phyloP scores from a whole-genome alignment of 2,329 filamentous ascomycete species.

The Boeremia exigua region DNA sequence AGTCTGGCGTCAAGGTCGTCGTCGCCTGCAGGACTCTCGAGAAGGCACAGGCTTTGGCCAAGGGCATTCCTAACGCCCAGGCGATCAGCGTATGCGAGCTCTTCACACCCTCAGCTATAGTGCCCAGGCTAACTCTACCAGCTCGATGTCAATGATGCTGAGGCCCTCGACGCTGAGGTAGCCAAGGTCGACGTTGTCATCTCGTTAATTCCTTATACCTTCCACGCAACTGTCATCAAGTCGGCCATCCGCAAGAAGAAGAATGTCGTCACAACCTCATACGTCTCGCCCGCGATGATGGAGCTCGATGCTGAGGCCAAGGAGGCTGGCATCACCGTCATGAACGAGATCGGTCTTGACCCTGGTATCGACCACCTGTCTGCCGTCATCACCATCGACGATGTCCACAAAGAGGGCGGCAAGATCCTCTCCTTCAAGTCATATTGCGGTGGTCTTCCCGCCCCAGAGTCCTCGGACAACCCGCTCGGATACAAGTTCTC shows the following conservation, averaged over 20 bases:
- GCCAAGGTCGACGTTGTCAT: slow-evolving; percentile 77
- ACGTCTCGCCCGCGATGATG: slow-evolving; percentile 90
- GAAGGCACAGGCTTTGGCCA: slow-evolving; percentile 75
- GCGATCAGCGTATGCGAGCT: slow-evolving; percentile 61
- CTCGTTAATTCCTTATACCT: slow-evolving; percentile 78
- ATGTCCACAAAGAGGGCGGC: slow-evolving; percentile 86
- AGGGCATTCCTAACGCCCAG: slow-evolving; percentile 71
- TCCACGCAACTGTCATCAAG: slow-evolving; percentile 80
- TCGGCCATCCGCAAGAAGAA: slow-evolving; percentile 92
- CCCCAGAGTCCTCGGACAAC: slow-evolving; percentile 78
- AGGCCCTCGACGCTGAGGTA: slow-evolving; percentile 80
- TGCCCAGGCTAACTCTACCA: slow-evolving; percentile 48
- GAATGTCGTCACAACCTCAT: slow-evolving; percentile 93
- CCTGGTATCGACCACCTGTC: slow-evolving; percentile 78
- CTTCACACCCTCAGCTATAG: too few species aligned
- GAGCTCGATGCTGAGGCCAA: slow-evolving; percentile 84
- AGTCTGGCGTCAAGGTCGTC: slow-evolving; percentile 63
- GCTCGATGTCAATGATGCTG: slow-evolving; percentile 79
- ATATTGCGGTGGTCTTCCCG: slow-evolving; percentile 67
- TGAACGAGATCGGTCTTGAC: slow-evolving; percentile 78
- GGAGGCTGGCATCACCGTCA: slow-evolving; percentile 91
- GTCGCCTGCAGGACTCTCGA: slow-evolving; percentile 82
- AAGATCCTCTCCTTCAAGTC: slow-evolving; percentile 83
- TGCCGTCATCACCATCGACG: slow-evolving; percentile 84
- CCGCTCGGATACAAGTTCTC: slow-evolving; percentile 94